A percentile compares a stretch with the other conserved stretches of the same genome.
These are phyloP conservation scores for Trichaptum fuscoviolaceum DNA, from an alignment of 768 basidiomycete species.

Conservation along the genomic window DNA sequence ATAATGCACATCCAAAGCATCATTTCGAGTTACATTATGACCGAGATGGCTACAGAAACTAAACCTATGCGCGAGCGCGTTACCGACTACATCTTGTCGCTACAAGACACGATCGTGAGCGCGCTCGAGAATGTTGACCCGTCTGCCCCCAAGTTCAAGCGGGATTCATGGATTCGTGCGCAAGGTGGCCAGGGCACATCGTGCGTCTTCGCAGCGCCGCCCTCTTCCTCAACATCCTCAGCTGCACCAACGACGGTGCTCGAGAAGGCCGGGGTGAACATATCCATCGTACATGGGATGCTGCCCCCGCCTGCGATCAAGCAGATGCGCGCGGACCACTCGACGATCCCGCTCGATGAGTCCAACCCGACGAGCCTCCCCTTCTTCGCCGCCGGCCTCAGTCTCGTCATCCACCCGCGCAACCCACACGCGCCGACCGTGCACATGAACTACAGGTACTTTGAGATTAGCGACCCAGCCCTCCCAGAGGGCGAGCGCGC, in stretches of 20 bases:
- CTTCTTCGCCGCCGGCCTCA: constrained; percentile 91
- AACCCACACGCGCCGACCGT: constrained; percentile 93
- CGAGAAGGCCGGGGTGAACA: constrained; percentile 96
- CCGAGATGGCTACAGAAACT: not conserved
- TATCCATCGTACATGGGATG: constrained; percentile 83
- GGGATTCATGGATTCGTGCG: constrained; percentile 72
- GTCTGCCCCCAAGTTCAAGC: constrained; percentile 63
- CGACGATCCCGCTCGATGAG: constrained; percentile 59
- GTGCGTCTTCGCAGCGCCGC: constrained; percentile 65
- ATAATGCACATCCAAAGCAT: not conserved
- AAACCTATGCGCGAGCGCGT: constrained; percentile 69
- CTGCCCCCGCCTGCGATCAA: constrained; percentile 87
- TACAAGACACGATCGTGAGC: constrained; percentile 77
- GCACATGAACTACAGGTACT: constrained; percentile 96
- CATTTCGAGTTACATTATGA: not conserved
- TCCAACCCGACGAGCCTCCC: constrained; percentile 62
- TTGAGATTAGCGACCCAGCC: constrained; percentile 71
- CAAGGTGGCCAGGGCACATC: constrained; percentile 71
- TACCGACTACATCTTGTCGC: constrained; percentile 64
- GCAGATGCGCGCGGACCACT: constrained; percentile 94
- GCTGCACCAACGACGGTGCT: constrained; percentile 43
- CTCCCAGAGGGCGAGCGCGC: constrained; percentile 20
- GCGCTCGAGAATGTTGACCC: constrained; percentile 79
- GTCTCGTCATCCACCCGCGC: constrained; percentile 88
- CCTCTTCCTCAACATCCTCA: constrained; percentile 18